A percentile compares a stretch with the other conserved stretches of the same genome.
These are phyloP conservation scores for Spongospora subterranea DNA, from an alignment of 208 protist genomes.

Conservation along the genomic window DNA sequence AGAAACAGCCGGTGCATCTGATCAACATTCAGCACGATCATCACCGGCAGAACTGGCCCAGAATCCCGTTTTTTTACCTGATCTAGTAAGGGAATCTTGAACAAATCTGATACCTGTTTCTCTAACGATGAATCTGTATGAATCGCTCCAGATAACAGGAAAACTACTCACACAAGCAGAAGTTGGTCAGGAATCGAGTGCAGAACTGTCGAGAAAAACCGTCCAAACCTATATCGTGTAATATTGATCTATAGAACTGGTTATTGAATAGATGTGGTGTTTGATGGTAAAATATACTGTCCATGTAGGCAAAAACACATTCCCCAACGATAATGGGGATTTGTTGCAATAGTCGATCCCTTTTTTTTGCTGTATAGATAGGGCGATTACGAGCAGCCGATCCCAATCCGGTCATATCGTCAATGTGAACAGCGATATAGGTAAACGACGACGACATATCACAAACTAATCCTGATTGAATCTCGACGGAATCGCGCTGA, in stretches of 20 bases:
- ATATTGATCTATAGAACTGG: not conserved
- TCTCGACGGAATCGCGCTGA: not conserved
- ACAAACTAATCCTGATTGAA: slow-evolving; percentile 23
- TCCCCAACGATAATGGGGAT: not conserved
- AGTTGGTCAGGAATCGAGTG: not conserved
- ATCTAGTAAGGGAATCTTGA: not conserved
- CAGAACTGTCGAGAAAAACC: too few species aligned
- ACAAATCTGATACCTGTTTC: not conserved
- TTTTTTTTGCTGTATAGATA: not conserved
- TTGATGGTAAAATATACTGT: not conserved
- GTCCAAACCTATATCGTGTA: not conserved
- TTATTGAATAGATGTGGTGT: not conserved
- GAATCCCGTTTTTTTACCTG: too few species aligned
- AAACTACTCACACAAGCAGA: not conserved
- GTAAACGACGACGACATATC: not conserved
- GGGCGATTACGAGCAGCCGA: not conserved
- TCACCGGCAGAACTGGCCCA: not conserved
- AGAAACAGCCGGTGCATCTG: not conserved
- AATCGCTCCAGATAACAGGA: not conserved
- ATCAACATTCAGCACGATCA: not conserved
- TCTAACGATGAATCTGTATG: not conserved
- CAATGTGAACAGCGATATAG: not conserved
- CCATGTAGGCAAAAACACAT: not conserved
- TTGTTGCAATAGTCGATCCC: not conserved
- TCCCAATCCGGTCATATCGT: not conserved